These are phyloP conservation scores for Asclepias syriaca DNA, from an alignment of 257 asterid species.

Conservation along the genomic window DNA sequence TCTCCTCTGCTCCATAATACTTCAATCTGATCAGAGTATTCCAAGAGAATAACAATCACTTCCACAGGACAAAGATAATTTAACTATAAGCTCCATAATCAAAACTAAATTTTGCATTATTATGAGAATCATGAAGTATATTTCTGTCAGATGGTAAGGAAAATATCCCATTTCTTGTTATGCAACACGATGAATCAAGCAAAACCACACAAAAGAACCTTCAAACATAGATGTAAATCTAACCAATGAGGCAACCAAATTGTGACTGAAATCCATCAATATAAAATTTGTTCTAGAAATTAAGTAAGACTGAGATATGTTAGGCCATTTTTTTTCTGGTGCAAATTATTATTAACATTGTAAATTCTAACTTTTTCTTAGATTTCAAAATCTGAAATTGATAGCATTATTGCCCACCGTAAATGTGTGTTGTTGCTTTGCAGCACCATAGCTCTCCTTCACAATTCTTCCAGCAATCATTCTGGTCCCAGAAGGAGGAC, in stretches of 20 bases:
- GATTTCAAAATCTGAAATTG: background rate
- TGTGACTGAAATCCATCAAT: background rate
- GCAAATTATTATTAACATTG: background rate
- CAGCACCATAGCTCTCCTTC: constrained; percentile 93
- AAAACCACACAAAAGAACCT: background rate
- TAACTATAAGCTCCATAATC: background rate
- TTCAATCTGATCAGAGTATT: constrained; percentile 55
- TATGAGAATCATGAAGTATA: background rate
- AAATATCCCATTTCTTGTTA: background rate
- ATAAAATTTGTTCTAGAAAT: background rate
- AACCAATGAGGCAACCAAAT: background rate
- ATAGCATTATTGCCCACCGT: constrained; percentile 41
- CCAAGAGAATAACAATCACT: background rate
- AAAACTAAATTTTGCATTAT: background rate
- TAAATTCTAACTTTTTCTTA: background rate
- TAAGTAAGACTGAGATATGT: background rate
- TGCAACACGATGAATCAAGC: background rate
- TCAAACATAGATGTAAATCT: background rate
- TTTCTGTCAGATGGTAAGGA: background rate
- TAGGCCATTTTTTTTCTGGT: background rate
- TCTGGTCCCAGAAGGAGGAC: constrained; percentile 72
- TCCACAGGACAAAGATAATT: background rate
- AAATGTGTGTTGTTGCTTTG: constrained; percentile 94
- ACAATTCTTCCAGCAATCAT: constrained; percentile 74
- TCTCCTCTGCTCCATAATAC: constrained; percentile 91